Conservation (phyloP, 2,329 filamentous ascomycete species). For the Diplodia corticola region DNA sequence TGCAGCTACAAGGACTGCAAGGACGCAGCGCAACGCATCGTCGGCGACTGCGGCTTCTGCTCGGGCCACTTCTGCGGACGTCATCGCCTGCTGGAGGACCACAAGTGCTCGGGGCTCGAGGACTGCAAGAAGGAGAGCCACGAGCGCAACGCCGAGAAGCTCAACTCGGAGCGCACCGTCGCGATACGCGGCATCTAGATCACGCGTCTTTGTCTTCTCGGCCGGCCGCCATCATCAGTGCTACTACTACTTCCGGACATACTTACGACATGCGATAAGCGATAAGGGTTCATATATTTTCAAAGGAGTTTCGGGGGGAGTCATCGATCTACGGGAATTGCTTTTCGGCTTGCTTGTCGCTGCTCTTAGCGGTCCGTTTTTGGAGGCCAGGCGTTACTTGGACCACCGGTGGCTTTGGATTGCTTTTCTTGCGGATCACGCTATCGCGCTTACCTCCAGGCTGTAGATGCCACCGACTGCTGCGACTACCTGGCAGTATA, state of each 20-base stretch:
- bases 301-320: constrained; percentile 16
- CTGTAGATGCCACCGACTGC: constrained; percentile 20
- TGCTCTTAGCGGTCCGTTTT: constrained; percentile 23
- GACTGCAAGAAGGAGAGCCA: constrained; percentile 98
- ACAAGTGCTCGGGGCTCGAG: constrained; percentile 89
- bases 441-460: constrained; percentile 2
- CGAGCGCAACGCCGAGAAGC: constrained; percentile 87
- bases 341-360: constrained; percentile 12
- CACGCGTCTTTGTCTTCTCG: neutral
- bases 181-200: constrained; percentile 83
- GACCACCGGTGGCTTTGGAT: constrained; percentile 21
- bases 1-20: constrained; percentile 91
- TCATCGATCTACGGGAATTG: constrained; percentile 8
- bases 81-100: constrained; percentile 89
- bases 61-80: constrained; percentile 91
- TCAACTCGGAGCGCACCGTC: constrained; percentile 89
- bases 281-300: constrained; percentile 13
- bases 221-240: neutral
- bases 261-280: constrained; percentile 13
- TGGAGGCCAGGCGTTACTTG: constrained; percentile 17
- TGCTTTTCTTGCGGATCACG: constrained; percentile 14
- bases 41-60: constrained; percentile 96
- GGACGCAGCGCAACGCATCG: constrained; percentile 83
- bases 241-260: constrained; percentile 17
- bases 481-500: constrained; percentile 11